Evolutionary conservation across 805 yeast species (phyloP).

Genomic region (Nakazawaea ambrosiae): DNA sequence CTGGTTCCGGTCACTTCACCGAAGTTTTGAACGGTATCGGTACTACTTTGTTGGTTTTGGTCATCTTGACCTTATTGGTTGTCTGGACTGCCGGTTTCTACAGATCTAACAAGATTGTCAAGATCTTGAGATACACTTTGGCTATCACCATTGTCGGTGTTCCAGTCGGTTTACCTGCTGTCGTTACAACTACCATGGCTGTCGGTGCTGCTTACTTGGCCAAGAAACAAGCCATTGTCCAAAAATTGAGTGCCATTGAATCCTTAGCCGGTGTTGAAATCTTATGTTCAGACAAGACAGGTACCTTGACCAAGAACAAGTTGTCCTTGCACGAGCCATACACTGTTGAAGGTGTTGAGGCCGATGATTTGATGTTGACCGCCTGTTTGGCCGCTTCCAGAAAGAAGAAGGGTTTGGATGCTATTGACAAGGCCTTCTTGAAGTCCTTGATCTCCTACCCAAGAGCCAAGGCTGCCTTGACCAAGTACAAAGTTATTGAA

Average conservation of each 20-base stretch:
- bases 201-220: slow-evolving; percentile 99
- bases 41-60: slow-evolving; percentile 83
- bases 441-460: slow-evolving; percentile 85
- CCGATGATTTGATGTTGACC: slow-evolving; percentile 94
- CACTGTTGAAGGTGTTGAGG: slow-evolving; percentile 95
- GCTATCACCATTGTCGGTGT: slow-evolving; percentile 97
- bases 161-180: slow-evolving; percentile 98
- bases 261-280: slow-evolving; percentile 97
- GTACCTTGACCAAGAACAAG: slow-evolving; percentile 96
- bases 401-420: slow-evolving; percentile 97
- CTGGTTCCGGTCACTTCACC: slow-evolving; percentile 93
- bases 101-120: slow-evolving; percentile 82
- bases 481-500: slow-evolving; percentile 90
- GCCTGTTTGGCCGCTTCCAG: slow-evolving; percentile 97
- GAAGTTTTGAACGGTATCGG: slow-evolving; percentile 98
- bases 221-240: slow-evolving; percentile 95
- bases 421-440: slow-evolving; percentile 94
- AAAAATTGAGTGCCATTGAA: slow-evolving; percentile 93
- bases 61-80: slow-evolving; percentile 75
- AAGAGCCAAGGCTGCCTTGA: slow-evolving; percentile 85
- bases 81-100: slow-evolving; percentile 95
- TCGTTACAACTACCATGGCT: slow-evolving; percentile 98
- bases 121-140: slow-evolving; percentile 84
- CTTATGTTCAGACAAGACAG: slow-evolving; percentile 96
- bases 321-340: slow-evolving; percentile 93